phyloP scores from a whole-genome alignment of 768 basidiomycete species.

The Russula earlei region DNA sequence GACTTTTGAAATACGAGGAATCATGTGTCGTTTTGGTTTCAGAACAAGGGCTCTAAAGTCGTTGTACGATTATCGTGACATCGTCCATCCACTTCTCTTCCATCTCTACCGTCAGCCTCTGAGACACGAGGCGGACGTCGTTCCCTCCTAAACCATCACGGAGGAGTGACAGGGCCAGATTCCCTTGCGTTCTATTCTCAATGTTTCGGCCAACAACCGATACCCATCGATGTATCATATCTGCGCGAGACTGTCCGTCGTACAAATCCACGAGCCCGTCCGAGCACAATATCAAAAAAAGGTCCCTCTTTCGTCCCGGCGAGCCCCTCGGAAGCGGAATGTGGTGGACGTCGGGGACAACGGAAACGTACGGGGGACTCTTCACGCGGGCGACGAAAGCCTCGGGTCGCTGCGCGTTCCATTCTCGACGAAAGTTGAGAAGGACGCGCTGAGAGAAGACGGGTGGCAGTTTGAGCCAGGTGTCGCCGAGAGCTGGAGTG shows the following conservation, averaged over 20 bases:
- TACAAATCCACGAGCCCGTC: conserved; percentile 40
- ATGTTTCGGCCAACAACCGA: conserved; percentile 26
- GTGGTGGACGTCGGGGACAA: conserved; percentile 34
- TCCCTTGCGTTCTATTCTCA: conserved; percentile 21
- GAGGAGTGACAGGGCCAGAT: conserved; percentile 34
- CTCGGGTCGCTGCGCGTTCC: conserved; percentile 26
- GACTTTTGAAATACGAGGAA: not conserved
- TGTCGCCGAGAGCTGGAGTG: conserved; percentile 29
- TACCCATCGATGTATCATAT: conserved; percentile 31
- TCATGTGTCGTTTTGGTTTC: not conserved
- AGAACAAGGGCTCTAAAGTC: conserved; percentile 19
- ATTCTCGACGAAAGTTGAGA: conserved; percentile 29
- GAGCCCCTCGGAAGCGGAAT: conserved; percentile 23
- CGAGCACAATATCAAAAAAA: conserved; percentile 34
- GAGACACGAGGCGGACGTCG: conserved; percentile 32
- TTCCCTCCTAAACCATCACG: conserved; percentile 37
- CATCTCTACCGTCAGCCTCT: conserved; percentile 40
- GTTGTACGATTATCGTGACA: conserved; percentile 37
- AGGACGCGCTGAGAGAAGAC: conserved; percentile 29
- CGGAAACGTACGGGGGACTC: conserved; percentile 41
- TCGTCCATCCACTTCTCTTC: conserved; percentile 44
- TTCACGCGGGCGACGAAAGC: conserved; percentile 29
- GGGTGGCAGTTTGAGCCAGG: conserved; percentile 31
- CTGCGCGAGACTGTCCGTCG: conserved; percentile 24
- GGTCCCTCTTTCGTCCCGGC: conserved; percentile 19